Conservation (phyloP, 306 rosid species). For the Dalbergia oliveri region DNA sequence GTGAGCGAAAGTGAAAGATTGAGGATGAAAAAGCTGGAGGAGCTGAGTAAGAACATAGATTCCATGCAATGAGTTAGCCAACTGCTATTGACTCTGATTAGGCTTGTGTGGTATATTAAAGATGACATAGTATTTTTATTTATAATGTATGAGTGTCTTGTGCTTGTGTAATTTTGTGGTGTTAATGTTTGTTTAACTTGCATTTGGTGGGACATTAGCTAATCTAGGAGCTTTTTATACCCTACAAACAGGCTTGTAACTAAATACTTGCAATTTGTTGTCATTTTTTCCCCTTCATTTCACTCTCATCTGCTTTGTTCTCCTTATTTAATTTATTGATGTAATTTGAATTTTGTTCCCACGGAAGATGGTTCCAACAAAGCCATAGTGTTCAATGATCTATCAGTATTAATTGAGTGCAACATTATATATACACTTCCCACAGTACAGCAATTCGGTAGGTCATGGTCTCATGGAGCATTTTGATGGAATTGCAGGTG, state of each 20-base stretch:
- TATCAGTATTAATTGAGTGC: conserved; percentile 16
- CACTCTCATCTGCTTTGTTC: conserved; percentile 50
- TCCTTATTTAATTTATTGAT: conserved; percentile 55
- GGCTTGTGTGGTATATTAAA: conserved; percentile 91
- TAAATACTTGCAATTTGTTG: conserved; percentile 61
- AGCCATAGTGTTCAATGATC: conserved; percentile 30
- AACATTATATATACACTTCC: neutral
- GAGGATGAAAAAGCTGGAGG: conserved; percentile 99
- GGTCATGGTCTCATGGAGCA: neutral
- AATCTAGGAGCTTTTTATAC: conserved; percentile 74
- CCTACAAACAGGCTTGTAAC: conserved; percentile 84
- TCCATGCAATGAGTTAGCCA: conserved; percentile 65
- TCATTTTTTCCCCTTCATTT: conserved; percentile 40
- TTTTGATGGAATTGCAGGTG: conserved; percentile 4
- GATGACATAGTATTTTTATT: conserved; percentile 64
- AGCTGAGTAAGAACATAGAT: conserved; percentile 97
- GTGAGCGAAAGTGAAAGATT: conserved; percentile 83
- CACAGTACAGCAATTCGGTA: neutral
- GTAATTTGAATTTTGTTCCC: conserved; percentile 55
- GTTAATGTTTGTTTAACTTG: conserved; percentile 66
- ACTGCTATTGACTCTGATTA: conserved; percentile 69
- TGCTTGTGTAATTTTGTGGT: conserved; percentile 69
- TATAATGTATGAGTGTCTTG: conserved; percentile 66
- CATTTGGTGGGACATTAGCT: conserved; percentile 60
- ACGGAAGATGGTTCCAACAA: conserved; percentile 32